A percentile compares a stretch with the other conserved stretches of the same genome.
These are phyloP conservation scores for Penicillium longicatenatum DNA, from an alignment of 495 filamentous ascomycete species.

Conservation along the genomic window DNA sequence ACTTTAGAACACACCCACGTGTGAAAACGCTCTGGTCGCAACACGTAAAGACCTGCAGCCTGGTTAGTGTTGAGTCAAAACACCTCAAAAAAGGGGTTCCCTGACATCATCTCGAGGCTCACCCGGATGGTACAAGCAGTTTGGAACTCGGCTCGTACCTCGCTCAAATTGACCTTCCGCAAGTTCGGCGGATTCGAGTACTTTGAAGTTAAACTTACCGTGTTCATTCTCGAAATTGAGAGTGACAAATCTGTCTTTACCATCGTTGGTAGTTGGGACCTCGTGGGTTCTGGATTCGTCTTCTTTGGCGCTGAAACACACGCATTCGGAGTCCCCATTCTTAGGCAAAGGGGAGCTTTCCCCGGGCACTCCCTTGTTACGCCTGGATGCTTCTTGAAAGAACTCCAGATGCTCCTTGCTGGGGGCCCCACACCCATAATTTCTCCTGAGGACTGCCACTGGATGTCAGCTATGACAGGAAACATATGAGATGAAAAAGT, in stretches of 20 bases:
- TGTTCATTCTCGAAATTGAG: too few species aligned
- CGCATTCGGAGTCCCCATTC: too few species aligned
- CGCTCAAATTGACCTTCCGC: not conserved
- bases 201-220: too few species aligned
- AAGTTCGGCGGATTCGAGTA: too few species aligned
- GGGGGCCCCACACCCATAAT: not conserved
- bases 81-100: not conserved
- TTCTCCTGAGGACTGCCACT: not conserved
- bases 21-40: not conserved
- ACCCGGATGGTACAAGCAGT: not conserved
- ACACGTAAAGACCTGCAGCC: not conserved
- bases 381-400: too few species aligned
- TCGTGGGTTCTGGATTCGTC: too few species aligned
- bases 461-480: not conserved
- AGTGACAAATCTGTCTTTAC: too few species aligned
- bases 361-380: too few species aligned
- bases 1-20: not conserved
- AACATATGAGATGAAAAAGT: not conserved
- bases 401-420: too few species aligned
- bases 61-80: not conserved
- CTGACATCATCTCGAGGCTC: not conserved
- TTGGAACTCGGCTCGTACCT: not conserved
- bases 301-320: too few species aligned
- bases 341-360: too few species aligned
- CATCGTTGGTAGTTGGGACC: too few species aligned